Evolutionary conservation across 495 filamentous ascomycete species (phyloP).

Genomic region (Penicillium arizonense): DNA sequence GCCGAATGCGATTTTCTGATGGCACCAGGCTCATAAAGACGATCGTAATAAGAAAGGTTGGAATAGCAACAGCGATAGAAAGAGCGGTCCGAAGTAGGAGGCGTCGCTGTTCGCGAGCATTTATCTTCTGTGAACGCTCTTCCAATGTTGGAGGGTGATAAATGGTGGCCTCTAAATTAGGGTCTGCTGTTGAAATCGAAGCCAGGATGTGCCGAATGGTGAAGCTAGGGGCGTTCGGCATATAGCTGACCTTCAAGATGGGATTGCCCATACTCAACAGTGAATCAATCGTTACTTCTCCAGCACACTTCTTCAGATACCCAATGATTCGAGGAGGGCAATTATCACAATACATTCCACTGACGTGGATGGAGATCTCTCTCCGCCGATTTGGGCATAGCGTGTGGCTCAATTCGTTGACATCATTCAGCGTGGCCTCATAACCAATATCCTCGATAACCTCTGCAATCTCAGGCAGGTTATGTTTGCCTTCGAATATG

Average conservation of each 20-base stretch:
- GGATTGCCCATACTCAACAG: conserved; percentile 37
- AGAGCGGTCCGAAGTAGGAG: conserved; percentile 58
- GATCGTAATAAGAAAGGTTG: conserved; percentile 76
- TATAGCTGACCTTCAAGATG: conserved; percentile 61
- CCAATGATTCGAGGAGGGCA: conserved; percentile 57
- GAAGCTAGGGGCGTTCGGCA: conserved; percentile 48
- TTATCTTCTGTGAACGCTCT: conserved; percentile 62
- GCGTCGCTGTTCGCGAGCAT: conserved; percentile 48
- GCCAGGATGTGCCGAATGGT: conserved; percentile 66
- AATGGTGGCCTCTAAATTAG: conserved; percentile 56
- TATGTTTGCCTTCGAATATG: conserved; percentile 45
- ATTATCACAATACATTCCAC: conserved; percentile 73
- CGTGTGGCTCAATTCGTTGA: conserved; percentile 28
- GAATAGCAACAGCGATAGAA: conserved; percentile 62
- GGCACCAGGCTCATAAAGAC: conserved; percentile 72
- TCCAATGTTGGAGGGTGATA: conserved; percentile 72
- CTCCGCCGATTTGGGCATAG: conserved; percentile 28
- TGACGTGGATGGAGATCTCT: conserved; percentile 55
- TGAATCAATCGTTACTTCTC: conserved; percentile 13
- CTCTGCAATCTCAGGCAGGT: conserved; percentile 51
- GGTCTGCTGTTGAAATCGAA: conserved; percentile 56
- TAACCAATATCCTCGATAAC: conserved; percentile 69
- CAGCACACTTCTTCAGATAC: conserved; percentile 35
- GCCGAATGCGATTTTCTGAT: conserved; percentile 39
- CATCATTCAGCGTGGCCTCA: conserved; percentile 41